A percentile compares a stretch with the other conserved stretches of the same genome.
These are phyloP conservation scores for Colletotrichum gloeosporioides DNA, from an alignment of 2,329 filamentous ascomycete genomes.

Conservation along the genomic window DNA sequence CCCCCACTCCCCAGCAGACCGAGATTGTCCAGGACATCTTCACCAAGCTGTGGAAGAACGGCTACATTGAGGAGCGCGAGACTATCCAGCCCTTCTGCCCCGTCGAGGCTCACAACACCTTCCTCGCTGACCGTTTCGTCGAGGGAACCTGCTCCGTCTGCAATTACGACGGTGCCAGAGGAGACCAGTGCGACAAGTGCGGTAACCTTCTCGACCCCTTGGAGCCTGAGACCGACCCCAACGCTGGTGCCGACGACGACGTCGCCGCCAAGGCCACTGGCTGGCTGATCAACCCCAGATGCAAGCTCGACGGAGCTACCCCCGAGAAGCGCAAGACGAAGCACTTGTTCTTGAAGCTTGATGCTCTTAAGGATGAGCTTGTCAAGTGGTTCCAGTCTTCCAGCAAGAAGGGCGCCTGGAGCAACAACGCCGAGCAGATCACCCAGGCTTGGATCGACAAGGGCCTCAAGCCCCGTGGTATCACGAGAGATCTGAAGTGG, in stretches of 20 bases:
- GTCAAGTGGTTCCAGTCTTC: constrained; percentile 79
- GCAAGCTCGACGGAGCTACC: constrained; percentile 87
- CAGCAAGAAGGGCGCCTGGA: constrained; percentile 78
- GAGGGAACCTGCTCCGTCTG: constrained; percentile 82
- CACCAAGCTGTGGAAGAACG: constrained; percentile 83
- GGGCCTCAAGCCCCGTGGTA: constrained; percentile 84
- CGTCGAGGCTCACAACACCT: constrained; percentile 70
- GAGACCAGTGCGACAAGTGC: constrained; percentile 72
- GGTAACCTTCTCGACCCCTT: constrained; percentile 75
- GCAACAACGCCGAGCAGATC: constrained; percentile 75
- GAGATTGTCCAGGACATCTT: constrained; percentile 95
- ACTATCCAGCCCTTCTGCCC: constrained; percentile 88
- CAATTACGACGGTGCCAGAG: constrained; percentile 72
- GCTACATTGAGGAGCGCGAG: constrained; percentile 84
- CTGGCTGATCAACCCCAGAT: constrained; percentile 80
- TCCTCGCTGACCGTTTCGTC: constrained; percentile 86
- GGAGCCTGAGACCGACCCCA: constrained; percentile 53
- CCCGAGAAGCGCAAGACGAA: constrained; percentile 84
- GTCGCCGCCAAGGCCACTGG: constrained; percentile 40
- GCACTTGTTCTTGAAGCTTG: constrained; percentile 87
- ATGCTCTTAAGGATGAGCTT: constrained; percentile 80
- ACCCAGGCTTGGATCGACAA: constrained; percentile 83
- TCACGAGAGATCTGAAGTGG: constrained; percentile 93
- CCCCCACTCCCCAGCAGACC: constrained; percentile 87
- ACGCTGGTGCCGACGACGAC: constrained; percentile 28